These are phyloP conservation scores for Penicillium sp. DNA, from an alignment of 2,329 filamentous ascomycete species.

Conservation along the genomic window DNA sequence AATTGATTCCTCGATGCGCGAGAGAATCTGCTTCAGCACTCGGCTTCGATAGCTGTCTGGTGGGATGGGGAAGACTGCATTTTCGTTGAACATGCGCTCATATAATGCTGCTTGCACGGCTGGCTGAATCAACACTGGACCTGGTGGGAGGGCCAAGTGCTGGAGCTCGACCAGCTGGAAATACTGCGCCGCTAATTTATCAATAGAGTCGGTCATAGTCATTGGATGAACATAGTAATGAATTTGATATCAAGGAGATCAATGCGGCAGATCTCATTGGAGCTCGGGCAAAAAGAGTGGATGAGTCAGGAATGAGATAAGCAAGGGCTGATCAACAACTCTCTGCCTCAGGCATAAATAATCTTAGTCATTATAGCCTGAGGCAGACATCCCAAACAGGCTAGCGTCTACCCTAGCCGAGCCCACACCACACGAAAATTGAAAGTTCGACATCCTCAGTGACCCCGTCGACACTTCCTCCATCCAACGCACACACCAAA, in stretches of 20 bases:
- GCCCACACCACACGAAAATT: conserved; percentile 42
- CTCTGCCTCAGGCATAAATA: not conserved
- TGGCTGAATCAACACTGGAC: conserved; percentile 56
- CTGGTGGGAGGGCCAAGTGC: conserved; percentile 62
- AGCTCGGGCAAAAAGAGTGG: conserved; percentile 1
- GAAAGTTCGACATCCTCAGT: conserved; percentile 32
- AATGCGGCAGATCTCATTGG: conserved; percentile 8
- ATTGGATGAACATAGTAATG: not conserved
- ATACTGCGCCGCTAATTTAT: conserved; percentile 63
- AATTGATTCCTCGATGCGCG: conserved; percentile 69
- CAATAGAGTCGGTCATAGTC: conserved; percentile 26
- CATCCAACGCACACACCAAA: conserved; percentile 47
- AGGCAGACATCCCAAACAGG: conserved; percentile 16
- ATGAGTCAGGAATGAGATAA: conserved; percentile 10
- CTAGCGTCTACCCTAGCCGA: conserved; percentile 43
- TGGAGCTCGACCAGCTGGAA: conserved; percentile 68
- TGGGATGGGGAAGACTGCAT: conserved; percentile 56
- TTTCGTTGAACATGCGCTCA: conserved; percentile 62
- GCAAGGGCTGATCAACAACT: not conserved
- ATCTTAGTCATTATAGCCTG: conserved; percentile 1
- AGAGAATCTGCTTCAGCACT: conserved; percentile 70
- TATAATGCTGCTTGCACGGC: conserved; percentile 67
- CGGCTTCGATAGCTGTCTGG: conserved; percentile 67
- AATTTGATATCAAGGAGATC: conserved; percentile 5
- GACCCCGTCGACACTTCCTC: conserved; percentile 18